Evolutionary conservation across 2,329 filamentous ascomycete species (phyloP), one percentile per base, ranked within the genome.

Genomic region (Aureobasidium vineae): DNA sequence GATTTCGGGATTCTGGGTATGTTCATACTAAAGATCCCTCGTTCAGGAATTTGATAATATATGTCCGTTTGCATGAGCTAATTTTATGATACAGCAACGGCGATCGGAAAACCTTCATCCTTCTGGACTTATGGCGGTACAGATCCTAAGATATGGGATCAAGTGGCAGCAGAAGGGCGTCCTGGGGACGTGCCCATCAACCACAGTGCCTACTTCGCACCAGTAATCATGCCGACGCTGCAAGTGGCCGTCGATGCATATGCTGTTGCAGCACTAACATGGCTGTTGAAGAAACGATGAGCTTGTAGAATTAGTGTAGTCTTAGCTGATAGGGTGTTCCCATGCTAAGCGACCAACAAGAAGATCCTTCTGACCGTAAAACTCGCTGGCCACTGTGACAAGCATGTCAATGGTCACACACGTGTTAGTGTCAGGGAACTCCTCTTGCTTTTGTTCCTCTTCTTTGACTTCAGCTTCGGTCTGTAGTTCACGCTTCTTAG

Each of bases 401-500:
- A 97, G 91, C 91, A 96, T 96, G 78, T 96, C 93, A 40, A 97
- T 82, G 47, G 92, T 92, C n/a, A 87, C 89, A 33, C 85, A 82
- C 1, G 75, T 79, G 63, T 78, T 78, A 38, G 71, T 45, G 52
- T 69, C 65, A 13, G 70, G 68, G 26, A 66, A 54, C 31, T 67
- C 69, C 49, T 68, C 67, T 11, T 52, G 60, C 21, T 63, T 69
- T 52, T 43, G 69, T 38, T 28, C 68, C 68, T 60, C 67, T 67
- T 38, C n/a, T 59, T 61, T 31, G 7, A 13, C 53, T 40, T 59
- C 43, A 3, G 53, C 54, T 60, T 60, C 36, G 6, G 47, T 56
- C 16, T 66, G 33, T 11, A 66, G 38, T 43, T 66, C 31, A 19
- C 54, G 54, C 45, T 59, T 60, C 21, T 53, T 66, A 19, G 64